A percentile compares a stretch with the other conserved stretches of the same genome.
phyloP scores from a whole-genome alignment of 2,329 filamentous ascomycete species.

The Pyrenochaeta sp. region DNA sequence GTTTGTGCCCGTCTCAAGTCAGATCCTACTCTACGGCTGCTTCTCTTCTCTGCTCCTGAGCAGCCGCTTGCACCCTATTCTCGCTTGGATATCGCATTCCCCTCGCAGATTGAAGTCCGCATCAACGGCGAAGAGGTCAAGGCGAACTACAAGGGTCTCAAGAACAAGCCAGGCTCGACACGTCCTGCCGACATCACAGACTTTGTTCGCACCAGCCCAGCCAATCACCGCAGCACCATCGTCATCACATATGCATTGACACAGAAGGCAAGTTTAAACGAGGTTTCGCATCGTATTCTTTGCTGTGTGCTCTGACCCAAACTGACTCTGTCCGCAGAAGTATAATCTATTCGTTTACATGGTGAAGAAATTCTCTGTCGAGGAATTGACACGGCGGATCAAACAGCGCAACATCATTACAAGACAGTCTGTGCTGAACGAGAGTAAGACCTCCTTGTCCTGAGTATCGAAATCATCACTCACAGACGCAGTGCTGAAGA shows the following conservation, averaged over 20 bases:
- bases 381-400: conserved; percentile 74
- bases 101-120: conserved; percentile 90
- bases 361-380: conserved; percentile 75
- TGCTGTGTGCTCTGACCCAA: neutral
- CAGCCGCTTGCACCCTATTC: conserved; percentile 43
- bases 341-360: conserved; percentile 72
- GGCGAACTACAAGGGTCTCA: conserved; percentile 91
- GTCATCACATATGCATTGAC: conserved; percentile 93
- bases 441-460: conserved; percentile 69
- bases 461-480: no score
- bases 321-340: conserved; percentile 43
- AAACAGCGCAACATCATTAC: conserved; percentile 75
- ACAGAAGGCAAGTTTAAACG: conserved; percentile 70
- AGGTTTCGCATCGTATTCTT: conserved; percentile 37
- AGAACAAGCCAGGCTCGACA: conserved; percentile 95
- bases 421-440: conserved; percentile 80
- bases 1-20: conserved; percentile 64
- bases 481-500: conserved; percentile 71
- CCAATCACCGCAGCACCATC: conserved; percentile 77
- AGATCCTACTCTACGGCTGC: conserved; percentile 73
- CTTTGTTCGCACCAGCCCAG: conserved; percentile 72
- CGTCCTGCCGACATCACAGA: conserved; percentile 90
- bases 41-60: conserved; percentile 84
- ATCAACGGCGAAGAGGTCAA: conserved; percentile 89
- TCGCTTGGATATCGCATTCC: conserved; percentile 79